Evolutionary conservation across 2,329 filamentous ascomycete genomes (phyloP), one percentile per base, ranked within the genome.

Genomic region (Sordariomycetes sp.): DNA sequence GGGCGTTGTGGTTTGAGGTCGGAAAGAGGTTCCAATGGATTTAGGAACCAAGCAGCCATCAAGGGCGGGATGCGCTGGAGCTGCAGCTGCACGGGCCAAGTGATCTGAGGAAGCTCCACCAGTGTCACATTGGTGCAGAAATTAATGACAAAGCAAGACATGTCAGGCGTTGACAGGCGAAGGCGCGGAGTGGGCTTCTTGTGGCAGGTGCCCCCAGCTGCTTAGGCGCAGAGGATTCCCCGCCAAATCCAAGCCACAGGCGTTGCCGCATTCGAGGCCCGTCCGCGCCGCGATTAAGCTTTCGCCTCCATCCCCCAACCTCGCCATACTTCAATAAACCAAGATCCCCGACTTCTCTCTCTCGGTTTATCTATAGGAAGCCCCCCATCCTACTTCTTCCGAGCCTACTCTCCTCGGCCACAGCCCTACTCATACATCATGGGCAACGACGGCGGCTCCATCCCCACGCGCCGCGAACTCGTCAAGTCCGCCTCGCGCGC

Each of bases 391-490:
- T n/a, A 51, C 22, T 37, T 54, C 18, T 46, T 34, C 3, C 6
- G 48, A 4, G n/a, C 20, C 10, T n/a, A 18, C 35, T 53, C 28
- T 32, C 28, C 28, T 4, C 4, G 4, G 8, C 28, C 8, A 32
- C 28, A 8, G 8, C 28, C 8, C 28, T 4, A 32, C 28, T n/a
- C 59, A 40, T 24, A n/a, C 62, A 69, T 57, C 65, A 97, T 99
- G 94, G 94, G 94, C 70, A 99, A 99, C 75, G 94, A 99, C 71
- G 94, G 94, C 65, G 94, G 94, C 70, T 93, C 90, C 64, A 99
- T 99, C 65, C 94, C 94, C 5, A 97, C 88, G 62, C 89, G 95
- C 35, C 88, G 91, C 68, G 95, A 99, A 73, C 89, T 99, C 53
- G 94, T 99, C 71, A 96, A 96, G 74, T 88, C 93, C 72, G 90